Evolutionary conservation across 2,329 filamentous ascomycete genomes (phyloP), one percentile per base, ranked within the genome.

Genomic region (Plenodomus lindquistii): DNA sequence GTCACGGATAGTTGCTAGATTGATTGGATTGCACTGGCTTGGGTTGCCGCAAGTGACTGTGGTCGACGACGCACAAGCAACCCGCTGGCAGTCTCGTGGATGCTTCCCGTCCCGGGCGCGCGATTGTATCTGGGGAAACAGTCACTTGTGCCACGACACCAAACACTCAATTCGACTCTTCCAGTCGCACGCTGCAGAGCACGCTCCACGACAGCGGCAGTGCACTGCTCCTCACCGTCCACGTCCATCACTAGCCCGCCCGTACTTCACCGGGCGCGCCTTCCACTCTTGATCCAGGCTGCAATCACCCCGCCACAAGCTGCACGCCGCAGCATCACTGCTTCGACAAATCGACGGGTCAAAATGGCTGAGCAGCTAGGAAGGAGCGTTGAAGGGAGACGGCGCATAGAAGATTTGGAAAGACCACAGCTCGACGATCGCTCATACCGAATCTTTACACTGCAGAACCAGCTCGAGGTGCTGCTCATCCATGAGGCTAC

Each of bases 401-500:
- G 63, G 46, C 69, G 74, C 20, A 71, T 80, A 40, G 88, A 95
- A 65, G 74, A 80, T 39, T 77, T 96, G 45, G 89, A 96, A 77
- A 91, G 89, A 66, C 90, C 91, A 5, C 85, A 86, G 57, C 81
- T 95, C 45, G 93, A 97, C 73, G 86, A 96, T 71, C 85, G 93
- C 44, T 82, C 85, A 24, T 99, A 99, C 71, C 83, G 93, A 48
- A 91, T 99, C 55, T 86, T 97, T 61, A 84, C 85, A 44, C 80
- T 99, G 44, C 78, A 84, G 39, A 99, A 99, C 73, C 81, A 92
- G 71, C 83, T 99, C 15, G 93, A 99, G 78, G 93, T 86, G 7
- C 80, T 99, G 16, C 77, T 99, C 41, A 94, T 97, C 46, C 93
- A 97, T 70, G 94, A 99, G 75, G 84, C 89, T 1, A 87, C 95